Percentiles rank a stretch among this genome's conserved stretches.
These are phyloP conservation scores for Microcera coccophila DNA, from an alignment of 2,329 filamentous ascomycete genomes.

Conservation along the genomic window DNA sequence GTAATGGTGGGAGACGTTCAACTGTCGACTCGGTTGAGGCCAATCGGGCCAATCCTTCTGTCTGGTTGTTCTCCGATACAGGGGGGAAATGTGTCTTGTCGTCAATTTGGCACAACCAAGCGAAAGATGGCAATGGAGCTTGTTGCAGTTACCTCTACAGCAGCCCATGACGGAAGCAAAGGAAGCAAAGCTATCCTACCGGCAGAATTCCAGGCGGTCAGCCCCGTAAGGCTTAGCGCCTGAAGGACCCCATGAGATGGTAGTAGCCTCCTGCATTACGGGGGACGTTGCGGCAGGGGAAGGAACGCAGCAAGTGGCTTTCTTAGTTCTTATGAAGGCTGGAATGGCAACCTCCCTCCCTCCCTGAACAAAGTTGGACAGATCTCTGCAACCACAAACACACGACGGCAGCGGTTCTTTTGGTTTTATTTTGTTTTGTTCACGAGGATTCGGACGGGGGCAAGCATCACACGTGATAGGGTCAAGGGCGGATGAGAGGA, in stretches of 20 bases:
- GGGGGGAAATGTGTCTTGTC: too few species aligned
- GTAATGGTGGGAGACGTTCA: not conserved
- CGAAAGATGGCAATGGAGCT: too few species aligned
- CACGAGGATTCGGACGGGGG: too few species aligned
- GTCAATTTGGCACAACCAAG: too few species aligned
- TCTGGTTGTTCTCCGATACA: too few species aligned
- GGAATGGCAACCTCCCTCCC: not conserved
- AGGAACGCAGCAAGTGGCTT: not conserved
- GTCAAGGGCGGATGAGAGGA: not conserved
- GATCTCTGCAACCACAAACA: not conserved
- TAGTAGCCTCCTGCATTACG: not conserved
- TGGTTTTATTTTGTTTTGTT: not conserved
- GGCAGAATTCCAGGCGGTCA: constrained; percentile 6
- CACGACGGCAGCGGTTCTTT: not conserved
- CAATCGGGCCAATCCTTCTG: too few species aligned
- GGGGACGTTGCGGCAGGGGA: not conserved
- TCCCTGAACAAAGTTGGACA: too few species aligned
- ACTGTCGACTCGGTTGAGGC: not conserved
- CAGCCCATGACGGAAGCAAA: not conserved
- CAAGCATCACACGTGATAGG: not conserved
- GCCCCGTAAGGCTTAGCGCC: not conserved
- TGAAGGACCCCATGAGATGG: not conserved
- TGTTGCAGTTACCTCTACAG: too few species aligned
- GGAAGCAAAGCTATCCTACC: not conserved
- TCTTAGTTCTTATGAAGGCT: too few species aligned